Evolutionary conservation across 1,284 basidiomycete genomes (phyloP).

Genomic region (Jaminaea rosea): DNA sequence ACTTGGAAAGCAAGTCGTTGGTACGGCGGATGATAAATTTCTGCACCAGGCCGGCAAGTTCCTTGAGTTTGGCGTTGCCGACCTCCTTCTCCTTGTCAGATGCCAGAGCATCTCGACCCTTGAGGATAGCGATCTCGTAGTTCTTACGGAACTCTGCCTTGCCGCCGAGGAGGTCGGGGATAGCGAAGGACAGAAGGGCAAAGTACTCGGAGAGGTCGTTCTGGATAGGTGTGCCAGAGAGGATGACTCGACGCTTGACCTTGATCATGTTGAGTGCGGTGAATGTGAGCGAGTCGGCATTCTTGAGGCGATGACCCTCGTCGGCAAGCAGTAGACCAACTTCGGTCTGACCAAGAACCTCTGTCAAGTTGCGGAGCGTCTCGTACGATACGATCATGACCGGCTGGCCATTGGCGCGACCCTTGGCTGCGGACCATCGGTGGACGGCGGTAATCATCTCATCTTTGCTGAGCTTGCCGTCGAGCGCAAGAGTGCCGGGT

Average conservation of each 20-base stretch:
- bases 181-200: slow-evolving; percentile 89
- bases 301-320: slow-evolving; percentile 95
- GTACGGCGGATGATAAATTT: slow-evolving; percentile 96
- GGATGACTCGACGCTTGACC: slow-evolving; percentile 86
- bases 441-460: slow-evolving; percentile 40
- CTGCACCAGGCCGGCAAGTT: slow-evolving; percentile 79
- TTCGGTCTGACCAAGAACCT: slow-evolving; percentile 48
- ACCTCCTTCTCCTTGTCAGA: slow-evolving; percentile 70
- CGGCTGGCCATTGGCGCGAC: slow-evolving; percentile 31
- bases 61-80: slow-evolving; percentile 84
- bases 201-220: slow-evolving; percentile 97
- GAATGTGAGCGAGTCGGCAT: slow-evolving; percentile 68
- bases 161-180: slow-evolving; percentile 86
- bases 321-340: slow-evolving; percentile 90
- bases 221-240: slow-evolving; percentile 94
- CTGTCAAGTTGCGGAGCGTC: slow-evolving; percentile 58
- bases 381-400: slow-evolving; percentile 99
- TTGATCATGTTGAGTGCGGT: slow-evolving; percentile 73
- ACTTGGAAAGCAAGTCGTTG: slow-evolving; percentile 94
- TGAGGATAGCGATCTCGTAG: slow-evolving; percentile 87
- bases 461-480: slow-evolving; percentile 43
- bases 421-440: slow-evolving; percentile 39
- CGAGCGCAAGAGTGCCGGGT: slow-evolving; percentile 38
- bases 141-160: slow-evolving; percentile 91
- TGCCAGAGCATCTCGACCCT: slow-evolving; percentile 84